Evolutionary conservation across 192 early-diverging fungal species (phyloP).

Genomic region (Backusella circina): DNA sequence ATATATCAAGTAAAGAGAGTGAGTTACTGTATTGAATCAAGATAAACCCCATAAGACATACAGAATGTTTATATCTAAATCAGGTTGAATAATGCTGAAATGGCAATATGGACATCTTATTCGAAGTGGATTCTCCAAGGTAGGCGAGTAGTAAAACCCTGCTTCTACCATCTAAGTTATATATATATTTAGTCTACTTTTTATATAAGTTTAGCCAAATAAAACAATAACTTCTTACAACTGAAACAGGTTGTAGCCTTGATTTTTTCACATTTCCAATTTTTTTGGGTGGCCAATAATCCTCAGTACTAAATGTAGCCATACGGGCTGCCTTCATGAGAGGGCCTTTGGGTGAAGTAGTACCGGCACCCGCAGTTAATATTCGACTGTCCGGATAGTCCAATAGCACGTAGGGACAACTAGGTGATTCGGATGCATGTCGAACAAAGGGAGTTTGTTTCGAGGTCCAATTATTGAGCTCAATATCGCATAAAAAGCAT

Average conservation of each 20-base stretch:
- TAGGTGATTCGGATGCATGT: background rate
- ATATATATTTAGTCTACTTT: no score
- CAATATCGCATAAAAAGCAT: slow-evolving; percentile 17
- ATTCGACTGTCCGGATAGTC: background rate
- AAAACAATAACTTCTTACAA: background rate
- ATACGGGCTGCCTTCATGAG: slow-evolving; percentile 6
- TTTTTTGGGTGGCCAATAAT: slow-evolving; percentile 10
- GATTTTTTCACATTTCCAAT: background rate
- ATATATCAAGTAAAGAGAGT: background rate
- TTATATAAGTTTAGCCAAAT: no score
- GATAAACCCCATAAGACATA: no score
- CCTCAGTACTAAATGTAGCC: background rate
- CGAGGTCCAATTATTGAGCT: slow-evolving; percentile 3
- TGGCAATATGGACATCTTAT: slow-evolving; percentile 18
- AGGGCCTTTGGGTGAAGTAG: background rate
- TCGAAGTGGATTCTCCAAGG: background rate
- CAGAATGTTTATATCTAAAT: background rate
- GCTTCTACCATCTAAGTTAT: slow-evolving; percentile 13
- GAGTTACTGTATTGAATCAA: background rate
- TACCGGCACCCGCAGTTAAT: background rate
- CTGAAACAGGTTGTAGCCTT: background rate
- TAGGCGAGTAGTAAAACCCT: slow-evolving; percentile 12
- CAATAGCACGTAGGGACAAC: slow-evolving; percentile 6
- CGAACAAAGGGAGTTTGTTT: slow-evolving; percentile 3
- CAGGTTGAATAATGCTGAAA: background rate